phyloP scores from a whole-genome alignment of 306 rosid genomes.

The Cucurbita moschata region DNA sequence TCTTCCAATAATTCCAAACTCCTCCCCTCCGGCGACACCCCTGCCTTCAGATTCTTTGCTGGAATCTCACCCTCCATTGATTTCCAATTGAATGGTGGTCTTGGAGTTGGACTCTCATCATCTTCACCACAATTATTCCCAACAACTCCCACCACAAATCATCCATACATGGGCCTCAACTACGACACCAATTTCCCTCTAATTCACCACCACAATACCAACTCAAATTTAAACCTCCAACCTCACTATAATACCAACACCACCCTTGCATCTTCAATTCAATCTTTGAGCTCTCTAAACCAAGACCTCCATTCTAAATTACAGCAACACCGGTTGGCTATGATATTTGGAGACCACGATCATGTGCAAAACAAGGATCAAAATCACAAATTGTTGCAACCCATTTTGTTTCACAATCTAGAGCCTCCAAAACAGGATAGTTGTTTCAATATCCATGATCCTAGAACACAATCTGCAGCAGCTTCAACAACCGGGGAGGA shows the following conservation, averaged over 20 bases:
- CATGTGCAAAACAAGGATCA: conserved; percentile 23
- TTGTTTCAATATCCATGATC: background rate
- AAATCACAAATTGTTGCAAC: conserved; percentile 26
- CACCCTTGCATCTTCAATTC: conserved; percentile 53
- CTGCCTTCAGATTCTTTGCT: conserved; percentile 41
- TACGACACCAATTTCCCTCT: background rate
- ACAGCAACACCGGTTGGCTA: conserved; percentile 74
- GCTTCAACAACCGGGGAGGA: background rate
- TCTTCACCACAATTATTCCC: background rate
- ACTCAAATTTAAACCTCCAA: background rate
- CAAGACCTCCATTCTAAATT: conserved; percentile 95
- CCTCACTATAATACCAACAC: conserved; percentile 24
- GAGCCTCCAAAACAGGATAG: conserved; percentile 23
- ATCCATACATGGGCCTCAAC: background rate
- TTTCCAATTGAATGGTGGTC: conserved; percentile 20
- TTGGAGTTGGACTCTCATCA: background rate
- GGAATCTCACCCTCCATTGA: conserved; percentile 55
- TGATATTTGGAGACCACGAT: conserved; percentile 36
- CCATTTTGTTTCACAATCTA: conserved; percentile 50
- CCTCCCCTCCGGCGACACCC: conserved; percentile 28
- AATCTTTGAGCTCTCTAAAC: conserved; percentile 77
- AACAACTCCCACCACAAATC: background rate
- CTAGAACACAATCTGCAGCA: background rate
- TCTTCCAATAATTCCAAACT: background rate
- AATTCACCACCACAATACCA: background rate